These are phyloP conservation scores for Drechslerella dactyloides DNA, from an alignment of 2,329 filamentous ascomycete genomes.

Conservation along the genomic window DNA sequence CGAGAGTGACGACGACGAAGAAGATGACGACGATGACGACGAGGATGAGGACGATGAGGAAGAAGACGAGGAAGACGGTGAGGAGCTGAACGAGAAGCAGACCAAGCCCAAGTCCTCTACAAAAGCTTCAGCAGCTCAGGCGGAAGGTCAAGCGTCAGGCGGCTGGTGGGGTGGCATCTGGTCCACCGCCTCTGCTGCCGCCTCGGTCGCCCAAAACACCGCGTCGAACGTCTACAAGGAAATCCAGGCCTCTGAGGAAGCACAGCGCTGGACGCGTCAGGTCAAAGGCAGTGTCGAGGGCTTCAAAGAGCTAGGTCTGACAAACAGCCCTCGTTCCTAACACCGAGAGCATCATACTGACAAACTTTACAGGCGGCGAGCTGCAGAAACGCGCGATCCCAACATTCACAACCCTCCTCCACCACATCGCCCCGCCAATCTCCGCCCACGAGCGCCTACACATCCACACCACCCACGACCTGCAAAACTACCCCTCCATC, in stretches of 20 bases:
- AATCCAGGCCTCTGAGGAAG: slow-evolving; percentile 94
- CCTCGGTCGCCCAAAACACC: slow-evolving; percentile 60
- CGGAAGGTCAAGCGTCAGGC: slow-evolving; percentile 59
- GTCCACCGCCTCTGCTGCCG: slow-evolving; percentile 73
- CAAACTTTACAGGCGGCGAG: slow-evolving; percentile 72
- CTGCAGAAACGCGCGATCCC: slow-evolving; percentile 84
- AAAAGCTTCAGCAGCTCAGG: slow-evolving; percentile 34
- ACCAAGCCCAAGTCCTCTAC: slow-evolving; percentile 42
- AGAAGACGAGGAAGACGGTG: slow-evolving; percentile 41
- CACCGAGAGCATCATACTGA: neutral
- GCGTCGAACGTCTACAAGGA: slow-evolving; percentile 92
- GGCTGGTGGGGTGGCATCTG: slow-evolving; percentile 90
- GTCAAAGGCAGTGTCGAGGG: slow-evolving; percentile 86
- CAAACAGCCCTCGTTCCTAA: neutral
- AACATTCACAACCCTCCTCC: slow-evolving; percentile 91
- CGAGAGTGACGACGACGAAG: slow-evolving; percentile 56
- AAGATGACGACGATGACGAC: slow-evolving; percentile 63
- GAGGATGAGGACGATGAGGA: slow-evolving; percentile 39
- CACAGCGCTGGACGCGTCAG: slow-evolving; percentile 93
- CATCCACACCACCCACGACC: slow-evolving; percentile 96
- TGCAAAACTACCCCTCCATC: slow-evolving; percentile 90
- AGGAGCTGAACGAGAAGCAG: slow-evolving; percentile 14
- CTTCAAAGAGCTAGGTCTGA: slow-evolving; percentile 74
- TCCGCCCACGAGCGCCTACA: slow-evolving; percentile 94
- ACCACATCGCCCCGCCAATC: slow-evolving; percentile 94